Evolutionary conservation across 306 rosid species (phyloP).

Genomic region (Trifolium dubium): DNA sequence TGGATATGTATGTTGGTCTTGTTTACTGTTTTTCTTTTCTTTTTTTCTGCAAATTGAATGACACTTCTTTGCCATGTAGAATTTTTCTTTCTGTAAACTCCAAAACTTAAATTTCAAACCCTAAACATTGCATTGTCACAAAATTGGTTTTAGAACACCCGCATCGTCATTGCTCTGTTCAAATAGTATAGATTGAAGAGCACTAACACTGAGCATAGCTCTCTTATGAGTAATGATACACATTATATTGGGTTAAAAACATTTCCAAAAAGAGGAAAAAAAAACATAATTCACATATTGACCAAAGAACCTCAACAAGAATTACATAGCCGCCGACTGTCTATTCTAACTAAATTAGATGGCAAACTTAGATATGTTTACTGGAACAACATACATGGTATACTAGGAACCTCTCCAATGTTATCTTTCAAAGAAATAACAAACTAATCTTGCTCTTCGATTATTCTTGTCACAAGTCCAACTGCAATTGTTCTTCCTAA

Average conservation of each 20-base stretch:
- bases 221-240: slow-evolving; percentile 39
- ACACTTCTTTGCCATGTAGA: too few relatives aligned
- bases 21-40: too few relatives aligned
- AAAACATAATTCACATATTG: slow-evolving; percentile 34
- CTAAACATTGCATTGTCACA: too few relatives aligned
- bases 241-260: slow-evolving; percentile 31
- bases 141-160: too few relatives aligned
- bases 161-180: slow-evolving; percentile 19
- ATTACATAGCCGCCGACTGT: slow-evolving; percentile 26
- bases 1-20: too few relatives aligned
- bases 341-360: slow-evolving; percentile 21
- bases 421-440: slow-evolving; percentile 16
- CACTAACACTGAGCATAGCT: slow-evolving; percentile 11
- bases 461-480: slow-evolving; percentile 75
- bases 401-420: slow-evolving; percentile 29
- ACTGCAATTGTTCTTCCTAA: slow-evolving; percentile 83
- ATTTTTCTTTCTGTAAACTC: too few relatives aligned
- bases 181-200: neutral
- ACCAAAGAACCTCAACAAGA: slow-evolving; percentile 37
- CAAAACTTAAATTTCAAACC: too few relatives aligned
- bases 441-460: slow-evolving; percentile 52
- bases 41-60: too few relatives aligned
- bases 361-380: slow-evolving; percentile 25
- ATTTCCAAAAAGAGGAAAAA: neutral
- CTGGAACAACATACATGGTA: slow-evolving; percentile 26